Evolutionary conservation across 2,329 filamentous ascomycete genomes (phyloP).

Genomic region (Pseudogymnoascus sp.): DNA sequence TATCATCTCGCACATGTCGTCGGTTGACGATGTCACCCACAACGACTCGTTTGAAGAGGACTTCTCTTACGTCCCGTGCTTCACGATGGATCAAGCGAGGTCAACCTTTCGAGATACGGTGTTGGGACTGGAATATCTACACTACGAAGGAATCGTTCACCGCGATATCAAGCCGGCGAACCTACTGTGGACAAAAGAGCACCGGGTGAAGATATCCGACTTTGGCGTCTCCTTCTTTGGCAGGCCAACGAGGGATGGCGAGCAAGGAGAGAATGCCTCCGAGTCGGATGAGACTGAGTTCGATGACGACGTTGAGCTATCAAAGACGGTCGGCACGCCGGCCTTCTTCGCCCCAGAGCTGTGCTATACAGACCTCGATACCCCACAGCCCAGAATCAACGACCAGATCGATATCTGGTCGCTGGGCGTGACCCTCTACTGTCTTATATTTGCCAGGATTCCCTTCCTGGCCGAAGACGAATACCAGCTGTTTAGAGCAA

Average conservation of each 20-base stretch:
- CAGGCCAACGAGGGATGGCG: slow-evolving; percentile 74
- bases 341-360: slow-evolving; percentile 97
- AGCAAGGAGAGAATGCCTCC: slow-evolving; percentile 65
- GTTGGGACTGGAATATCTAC: slow-evolving; percentile 85
- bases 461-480: slow-evolving; percentile 90
- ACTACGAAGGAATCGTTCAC: slow-evolving; percentile 79
- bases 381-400: slow-evolving; percentile 69
- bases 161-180: slow-evolving; percentile 87
- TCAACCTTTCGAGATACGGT: slow-evolving; percentile 88
- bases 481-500: slow-evolving; percentile 84
- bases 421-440: slow-evolving; percentile 90
- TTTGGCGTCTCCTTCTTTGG: slow-evolving; percentile 98
- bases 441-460: slow-evolving; percentile 86
- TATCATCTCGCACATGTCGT: slow-evolving; percentile 64
- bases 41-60: slow-evolving; percentile 75
- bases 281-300: slow-evolving; percentile 82
- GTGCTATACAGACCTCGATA: slow-evolving; percentile 75
- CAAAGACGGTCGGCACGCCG: slow-evolving; percentile 94
- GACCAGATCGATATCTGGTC: slow-evolving; percentile 98
- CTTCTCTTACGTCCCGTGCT: slow-evolving; percentile 86
- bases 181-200: slow-evolving; percentile 75
- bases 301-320: slow-evolving; percentile 90
- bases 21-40: slow-evolving; percentile 51
- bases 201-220: slow-evolving; percentile 94
- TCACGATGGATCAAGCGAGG: slow-evolving; percentile 78